phyloP scores from a whole-genome alignment of 345 rosid species.

The Populus ilicifolia region DNA sequence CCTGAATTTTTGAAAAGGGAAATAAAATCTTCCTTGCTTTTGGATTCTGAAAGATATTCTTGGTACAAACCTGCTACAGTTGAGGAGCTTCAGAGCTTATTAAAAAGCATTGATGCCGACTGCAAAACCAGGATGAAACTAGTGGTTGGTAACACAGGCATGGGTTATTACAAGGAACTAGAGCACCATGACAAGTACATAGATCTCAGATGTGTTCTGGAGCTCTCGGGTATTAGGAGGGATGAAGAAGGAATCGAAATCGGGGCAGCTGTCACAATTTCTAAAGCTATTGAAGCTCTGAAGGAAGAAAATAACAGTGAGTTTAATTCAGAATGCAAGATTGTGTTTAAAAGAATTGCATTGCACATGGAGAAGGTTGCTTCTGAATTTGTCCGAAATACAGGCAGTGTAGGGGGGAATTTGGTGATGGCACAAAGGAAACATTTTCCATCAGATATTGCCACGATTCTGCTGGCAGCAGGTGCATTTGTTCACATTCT shows the following conservation, averaged over 20 bases:
- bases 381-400: slow-evolving; percentile 51
- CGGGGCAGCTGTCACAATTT: slow-evolving; percentile 78
- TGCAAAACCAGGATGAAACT: slow-evolving; percentile 34
- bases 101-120: slow-evolving; percentile 21
- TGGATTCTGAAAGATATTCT: slow-evolving; percentile 36
- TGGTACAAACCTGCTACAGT: slow-evolving; percentile 57
- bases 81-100: slow-evolving; percentile 44
- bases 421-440: slow-evolving; percentile 77
- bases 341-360: slow-evolving; percentile 47
- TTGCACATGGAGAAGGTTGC: slow-evolving; percentile 74
- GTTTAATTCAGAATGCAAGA: slow-evolving; percentile 13
- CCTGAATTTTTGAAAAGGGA: slow-evolving; percentile 68
- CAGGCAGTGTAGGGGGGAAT: slow-evolving; percentile 77
- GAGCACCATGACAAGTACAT: slow-evolving; percentile 46
- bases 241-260: slow-evolving; percentile 52
- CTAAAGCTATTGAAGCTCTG: slow-evolving; percentile 59
- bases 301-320: slow-evolving; percentile 28
- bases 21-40: slow-evolving; percentile 16
- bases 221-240: slow-evolving; percentile 48
- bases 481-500: slow-evolving; percentile 47
- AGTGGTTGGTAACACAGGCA: slow-evolving; percentile 72
- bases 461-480: slow-evolving; percentile 64
- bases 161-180: slow-evolving; percentile 68
- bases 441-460: slow-evolving; percentile 78
- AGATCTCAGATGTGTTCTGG: slow-evolving; percentile 56